A percentile compares a stretch with the other conserved stretches of the same genome.
Evolutionary conservation across 257 asterid genomes (phyloP).

Genomic region (Solanum pinnatisectum): DNA sequence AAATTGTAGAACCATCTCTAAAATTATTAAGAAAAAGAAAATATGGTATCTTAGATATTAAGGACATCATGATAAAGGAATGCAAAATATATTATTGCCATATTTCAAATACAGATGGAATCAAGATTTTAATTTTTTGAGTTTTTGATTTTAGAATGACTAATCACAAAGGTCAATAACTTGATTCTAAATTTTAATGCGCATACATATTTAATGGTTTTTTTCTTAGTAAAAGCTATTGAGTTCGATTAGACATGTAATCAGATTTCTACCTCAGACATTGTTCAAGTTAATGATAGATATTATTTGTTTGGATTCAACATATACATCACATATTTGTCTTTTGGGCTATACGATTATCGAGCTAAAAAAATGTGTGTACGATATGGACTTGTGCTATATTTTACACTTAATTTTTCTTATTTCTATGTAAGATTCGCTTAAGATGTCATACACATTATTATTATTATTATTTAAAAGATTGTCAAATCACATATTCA

Average conservation of each 20-base stretch:
- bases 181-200: background rate
- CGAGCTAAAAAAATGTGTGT: background rate
- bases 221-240: background rate
- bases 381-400: background rate
- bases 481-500: background rate
- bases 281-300: rapidly evolving
- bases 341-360: background rate
- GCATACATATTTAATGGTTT: background rate
- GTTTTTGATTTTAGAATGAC: background rate
- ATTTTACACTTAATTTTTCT: background rate
- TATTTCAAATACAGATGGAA: background rate
- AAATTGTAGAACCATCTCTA: background rate
- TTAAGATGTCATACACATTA: background rate
- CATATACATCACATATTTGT: background rate
- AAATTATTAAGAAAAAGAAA: background rate
- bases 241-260: background rate
- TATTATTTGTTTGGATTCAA: background rate
- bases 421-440: background rate
- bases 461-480: background rate
- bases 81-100: background rate
- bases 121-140: background rate
- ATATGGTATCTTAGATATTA: background rate
- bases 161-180: too few species aligned
- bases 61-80: background rate
- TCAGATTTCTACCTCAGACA: background rate